Base-by-base conservation (phyloP, 2,329 filamentous ascomycete genomes). In the Cadophora sp. region DNA sequence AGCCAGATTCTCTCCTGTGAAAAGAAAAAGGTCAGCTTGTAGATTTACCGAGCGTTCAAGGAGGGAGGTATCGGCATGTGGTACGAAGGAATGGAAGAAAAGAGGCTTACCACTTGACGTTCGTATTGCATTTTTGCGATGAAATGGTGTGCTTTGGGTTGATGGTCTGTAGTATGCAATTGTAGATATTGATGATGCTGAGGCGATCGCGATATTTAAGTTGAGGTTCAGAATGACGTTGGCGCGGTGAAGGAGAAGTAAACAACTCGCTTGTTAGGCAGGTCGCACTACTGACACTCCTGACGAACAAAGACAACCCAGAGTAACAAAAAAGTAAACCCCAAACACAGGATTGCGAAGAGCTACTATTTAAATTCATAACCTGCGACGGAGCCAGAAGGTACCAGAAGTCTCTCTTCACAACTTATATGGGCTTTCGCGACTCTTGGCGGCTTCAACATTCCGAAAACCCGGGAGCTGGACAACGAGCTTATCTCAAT, bases 231-330 rank as follows among this genome's bases (percentile, higher is more conserved):
- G 27, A 37, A 37, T 8, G 11, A 56, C 7, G 55, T 37, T 58
- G n/a, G 26, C 55, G 19, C 29, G 11, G 31, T 14, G n/a, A 37
- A n/a, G 27, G 22, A 3, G 27, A 55, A 37, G 55, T 58, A 58
- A 58, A 58, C 29, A 58, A 58, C 22, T 58, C 55, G 55, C 55
- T 58, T 58, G 55, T 43, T 43, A 16, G 40, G 4, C 40, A 16
- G 12, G 12, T 14, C 40, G 40, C 34, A 37, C 40, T 43, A 43
- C 4, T 16, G 16, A 14, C 16, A 40, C 12, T 16, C 3, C 37
- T 3, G 3, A 16, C 12, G 12, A 40, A 34, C 31, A n/a, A n/a
- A n/a, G n/a, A n/a, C n/a, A n/a, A n/a, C n/a, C n/a, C n/a, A n/a
- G n/a, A n/a, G n/a, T n/a, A n/a, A n/a, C n/a, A n/a, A n/a, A n/a